Conservation (phyloP, 2,329 filamentous ascomycete species). For the Arthrinium puccinioides region DNA sequence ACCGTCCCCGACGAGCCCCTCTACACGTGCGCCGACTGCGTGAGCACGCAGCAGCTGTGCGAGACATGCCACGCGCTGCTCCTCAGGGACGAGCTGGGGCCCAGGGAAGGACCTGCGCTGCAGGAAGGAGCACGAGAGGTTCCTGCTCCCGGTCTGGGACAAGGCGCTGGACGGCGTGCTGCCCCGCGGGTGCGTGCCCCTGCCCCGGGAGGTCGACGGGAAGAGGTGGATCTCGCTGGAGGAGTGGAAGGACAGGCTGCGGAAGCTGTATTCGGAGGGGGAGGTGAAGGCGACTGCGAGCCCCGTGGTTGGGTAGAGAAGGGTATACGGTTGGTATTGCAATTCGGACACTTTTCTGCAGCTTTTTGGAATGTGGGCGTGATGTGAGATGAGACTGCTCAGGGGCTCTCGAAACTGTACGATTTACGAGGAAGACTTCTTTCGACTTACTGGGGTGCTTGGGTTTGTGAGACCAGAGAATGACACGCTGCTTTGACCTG, state of each 20-base stretch:
- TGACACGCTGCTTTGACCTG: too few species aligned
- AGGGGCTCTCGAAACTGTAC: too few species aligned
- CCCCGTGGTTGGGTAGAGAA: too few species aligned
- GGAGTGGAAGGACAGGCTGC: slow-evolving; percentile 18
- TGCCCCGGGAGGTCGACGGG: slow-evolving; percentile 10
- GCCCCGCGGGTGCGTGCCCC: slow-evolving; percentile 14
- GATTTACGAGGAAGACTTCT: too few species aligned
- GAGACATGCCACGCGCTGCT: slow-evolving; percentile 13
- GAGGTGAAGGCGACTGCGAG: neutral
- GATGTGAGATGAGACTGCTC: too few species aligned
- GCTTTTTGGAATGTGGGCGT: too few species aligned
- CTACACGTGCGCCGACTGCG: slow-evolving; percentile 19
- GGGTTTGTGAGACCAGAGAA: too few species aligned
- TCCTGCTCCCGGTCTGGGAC: slow-evolving; percentile 16
- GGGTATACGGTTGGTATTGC: too few species aligned
- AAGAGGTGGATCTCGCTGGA: slow-evolving; percentile 18
- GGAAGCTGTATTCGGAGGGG: slow-evolving; percentile 11
- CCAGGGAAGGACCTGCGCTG: slow-evolving; percentile 11
- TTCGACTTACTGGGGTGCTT: too few species aligned
- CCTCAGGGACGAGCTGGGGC: slow-evolving; percentile 10
- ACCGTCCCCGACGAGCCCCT: slow-evolving; percentile 15
- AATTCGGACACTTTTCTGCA: too few species aligned
- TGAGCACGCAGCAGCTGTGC: slow-evolving; percentile 14
- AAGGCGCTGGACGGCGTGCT: slow-evolving; percentile 10
- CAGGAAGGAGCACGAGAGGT: slow-evolving; percentile 15